Evolutionary conservation across 352 stramenopile species (phyloP).

Genomic region (Phytophthora agathidicida): DNA sequence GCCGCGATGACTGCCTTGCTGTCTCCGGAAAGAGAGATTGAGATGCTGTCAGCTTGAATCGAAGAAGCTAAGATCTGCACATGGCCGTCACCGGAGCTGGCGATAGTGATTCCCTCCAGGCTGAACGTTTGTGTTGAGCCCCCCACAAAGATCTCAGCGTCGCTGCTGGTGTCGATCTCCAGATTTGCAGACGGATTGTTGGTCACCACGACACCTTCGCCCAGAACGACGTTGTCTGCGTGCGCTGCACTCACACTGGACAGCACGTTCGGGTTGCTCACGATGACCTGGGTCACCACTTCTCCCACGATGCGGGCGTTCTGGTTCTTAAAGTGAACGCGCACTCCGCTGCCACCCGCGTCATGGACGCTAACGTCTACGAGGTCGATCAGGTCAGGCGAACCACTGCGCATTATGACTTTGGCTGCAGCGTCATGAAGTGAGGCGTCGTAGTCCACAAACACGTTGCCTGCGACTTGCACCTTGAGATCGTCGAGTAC

Average conservation of each 20-base stretch:
- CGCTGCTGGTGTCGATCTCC: slow-evolving; percentile 25
- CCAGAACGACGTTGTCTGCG: slow-evolving; percentile 34
- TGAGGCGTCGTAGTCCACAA: slow-evolving; percentile 45
- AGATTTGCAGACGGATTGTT: slow-evolving; percentile 34
- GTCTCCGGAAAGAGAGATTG: slow-evolving; percentile 15
- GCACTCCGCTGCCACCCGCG: slow-evolving; percentile 30
- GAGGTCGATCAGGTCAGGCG: slow-evolving; percentile 29
- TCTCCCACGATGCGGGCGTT: slow-evolving; percentile 33
- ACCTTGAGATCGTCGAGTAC: slow-evolving; percentile 30
- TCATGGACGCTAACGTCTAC: slow-evolving; percentile 37
- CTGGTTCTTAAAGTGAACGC: slow-evolving; percentile 52
- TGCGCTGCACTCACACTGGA: slow-evolving; percentile 5
- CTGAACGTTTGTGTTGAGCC: slow-evolving; percentile 4
- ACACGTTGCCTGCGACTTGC: slow-evolving; percentile 41
- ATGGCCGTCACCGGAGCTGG: slow-evolving; percentile 20
- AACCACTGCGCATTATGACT: slow-evolving; percentile 37
- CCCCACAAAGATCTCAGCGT: slow-evolving; percentile 25
- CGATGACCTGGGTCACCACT: slow-evolving; percentile 37
- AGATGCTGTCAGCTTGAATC: slow-evolving; percentile 20
- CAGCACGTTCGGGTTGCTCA: slow-evolving; percentile 34
- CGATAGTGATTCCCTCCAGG: slow-evolving; percentile 20
- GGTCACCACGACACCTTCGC: slow-evolving; percentile 41
- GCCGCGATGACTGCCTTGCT: slow-evolving; percentile 16
- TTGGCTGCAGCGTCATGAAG: slow-evolving; percentile 24
- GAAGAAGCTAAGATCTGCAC: slow-evolving; percentile 32